Percentiles rank a stretch among this genome's conserved stretches.
These are phyloP conservation scores for Plantago major DNA, from an alignment of 257 asterid genomes.

Conservation along the genomic window DNA sequence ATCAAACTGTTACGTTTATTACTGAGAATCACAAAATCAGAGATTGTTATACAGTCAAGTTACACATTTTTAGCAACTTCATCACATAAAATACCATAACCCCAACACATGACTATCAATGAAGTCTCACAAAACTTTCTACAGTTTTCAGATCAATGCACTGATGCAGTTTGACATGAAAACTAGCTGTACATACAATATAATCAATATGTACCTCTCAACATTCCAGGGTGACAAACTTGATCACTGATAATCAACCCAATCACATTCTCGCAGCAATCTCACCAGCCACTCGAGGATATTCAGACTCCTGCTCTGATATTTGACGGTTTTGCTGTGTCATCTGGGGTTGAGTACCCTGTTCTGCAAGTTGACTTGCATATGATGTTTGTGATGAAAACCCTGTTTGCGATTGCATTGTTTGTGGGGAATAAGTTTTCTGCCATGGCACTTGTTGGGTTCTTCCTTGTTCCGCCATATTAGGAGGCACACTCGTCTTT, in stretches of 20 bases:
- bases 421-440: neutral
- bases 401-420: slow-evolving; percentile 31
- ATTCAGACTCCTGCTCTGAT: slow-evolving; percentile 28
- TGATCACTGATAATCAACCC: slow-evolving; percentile 11
- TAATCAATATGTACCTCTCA: neutral
- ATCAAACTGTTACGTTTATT: no score
- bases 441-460: slow-evolving; percentile 2
- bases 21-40: no score
- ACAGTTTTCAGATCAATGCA: no score
- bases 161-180: neutral
- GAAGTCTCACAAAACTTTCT: no score
- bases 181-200: neutral
- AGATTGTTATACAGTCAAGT: no score
- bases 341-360: slow-evolving; percentile 19
- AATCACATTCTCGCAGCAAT: slow-evolving; percentile 19
- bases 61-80: no score
- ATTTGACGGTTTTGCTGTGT: slow-evolving; percentile 22
- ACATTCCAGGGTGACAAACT: slow-evolving; percentile 1
- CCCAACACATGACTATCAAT: no score
- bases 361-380: slow-evolving; percentile 20
- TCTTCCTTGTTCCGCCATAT: slow-evolving; percentile 22
- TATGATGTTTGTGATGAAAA: slow-evolving; percentile 17
- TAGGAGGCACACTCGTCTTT: slow-evolving; percentile 24
- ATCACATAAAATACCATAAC: no score
- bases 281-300: slow-evolving; percentile 33